Percentiles rank a stretch among this genome's conserved stretches.
phyloP scores from a whole-genome alignment of 2,329 filamentous ascomycete species.

The Calonectria multiphialidica region DNA sequence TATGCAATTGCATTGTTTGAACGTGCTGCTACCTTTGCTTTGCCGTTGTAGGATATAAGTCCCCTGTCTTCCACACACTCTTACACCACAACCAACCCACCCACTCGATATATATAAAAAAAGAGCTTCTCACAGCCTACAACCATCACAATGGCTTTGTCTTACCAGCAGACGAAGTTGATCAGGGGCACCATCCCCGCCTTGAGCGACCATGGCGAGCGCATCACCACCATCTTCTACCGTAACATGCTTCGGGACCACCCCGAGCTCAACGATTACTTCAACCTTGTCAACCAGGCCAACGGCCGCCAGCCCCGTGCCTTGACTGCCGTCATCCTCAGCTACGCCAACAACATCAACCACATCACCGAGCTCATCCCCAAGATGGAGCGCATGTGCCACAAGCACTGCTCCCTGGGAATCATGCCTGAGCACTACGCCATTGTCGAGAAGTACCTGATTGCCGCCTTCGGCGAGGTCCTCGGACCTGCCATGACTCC shows the following conservation, averaged over 20 bases:
- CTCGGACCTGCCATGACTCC: slow-evolving; percentile 74
- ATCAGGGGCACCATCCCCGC: slow-evolving; percentile 80
- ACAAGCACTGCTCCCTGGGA: slow-evolving; percentile 80
- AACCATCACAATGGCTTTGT: slow-evolving; percentile 53
- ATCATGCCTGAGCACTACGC: slow-evolving; percentile 78
- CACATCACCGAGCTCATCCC: slow-evolving; percentile 67
- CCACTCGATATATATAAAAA: background rate
- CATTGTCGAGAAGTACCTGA: slow-evolving; percentile 77
- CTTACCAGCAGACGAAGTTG: slow-evolving; percentile 69
- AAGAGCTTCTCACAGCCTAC: slow-evolving; percentile 30
- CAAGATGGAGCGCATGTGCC: slow-evolving; percentile 69
- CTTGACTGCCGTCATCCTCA: slow-evolving; percentile 65
- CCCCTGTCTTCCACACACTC: background rate
- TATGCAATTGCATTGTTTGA: slow-evolving; percentile 3
- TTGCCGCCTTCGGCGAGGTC: slow-evolving; percentile 75
- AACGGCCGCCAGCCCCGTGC: slow-evolving; percentile 51
- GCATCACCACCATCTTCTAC: slow-evolving; percentile 81
- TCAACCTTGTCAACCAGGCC: slow-evolving; percentile 65
- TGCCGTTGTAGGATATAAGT: slow-evolving; percentile 10
- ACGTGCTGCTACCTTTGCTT: slow-evolving; percentile 8
- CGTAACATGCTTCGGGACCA: slow-evolving; percentile 73
- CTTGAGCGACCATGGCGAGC: slow-evolving; percentile 74
- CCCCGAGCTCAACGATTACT: slow-evolving; percentile 76
- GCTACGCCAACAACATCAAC: slow-evolving; percentile 79
- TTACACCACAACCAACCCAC: slow-evolving; percentile 1